A percentile compares a stretch with the other conserved stretches of the same genome.
Evolutionary conservation across 2,329 filamentous ascomycete genomes (phyloP).

Genomic region (Xylariaceae sp.): DNA sequence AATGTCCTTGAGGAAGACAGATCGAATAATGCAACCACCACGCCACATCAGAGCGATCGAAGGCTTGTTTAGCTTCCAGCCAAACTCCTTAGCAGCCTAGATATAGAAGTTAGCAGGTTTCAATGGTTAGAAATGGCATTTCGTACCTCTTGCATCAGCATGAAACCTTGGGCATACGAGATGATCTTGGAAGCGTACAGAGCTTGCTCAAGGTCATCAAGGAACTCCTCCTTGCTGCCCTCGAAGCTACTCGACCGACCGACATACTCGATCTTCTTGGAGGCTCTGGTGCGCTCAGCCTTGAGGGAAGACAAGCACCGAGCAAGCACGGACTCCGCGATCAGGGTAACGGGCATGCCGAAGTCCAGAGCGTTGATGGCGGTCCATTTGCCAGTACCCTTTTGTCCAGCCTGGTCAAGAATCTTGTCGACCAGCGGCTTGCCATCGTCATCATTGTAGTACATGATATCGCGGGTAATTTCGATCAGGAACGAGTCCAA

Average conservation of each 20-base stretch:
- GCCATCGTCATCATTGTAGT: constrained; percentile 95
- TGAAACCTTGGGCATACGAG: constrained; percentile 99
- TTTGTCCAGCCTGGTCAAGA: constrained; percentile 95
- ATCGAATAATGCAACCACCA: constrained; percentile 99
- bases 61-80: constrained; percentile 99
- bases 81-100: constrained; percentile 90
- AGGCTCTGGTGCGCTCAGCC: constrained; percentile 81
- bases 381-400: constrained; percentile 99
- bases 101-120: no score
- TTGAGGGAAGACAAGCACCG: constrained; percentile 94
- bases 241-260: constrained; percentile 77
- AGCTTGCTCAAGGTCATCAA: constrained; percentile 96
- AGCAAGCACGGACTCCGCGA: constrained; percentile 93
- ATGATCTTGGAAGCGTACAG: constrained; percentile 99
- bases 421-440: constrained; percentile 96
- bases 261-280: constrained; percentile 66
- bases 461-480: constrained; percentile 97
- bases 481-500: constrained; percentile 99
- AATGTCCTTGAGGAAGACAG: constrained; percentile 99
- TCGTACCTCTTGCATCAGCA: constrained; percentile 92
- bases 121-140: background rate
- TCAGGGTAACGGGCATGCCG: constrained; percentile 96
- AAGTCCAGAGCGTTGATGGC: constrained; percentile 98
- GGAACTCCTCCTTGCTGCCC: constrained; percentile 88
- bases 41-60: constrained; percentile 99